Evolutionary conservation across 2,329 filamentous ascomycete species (phyloP).

Genomic region (Nakataea oryzae): DNA sequence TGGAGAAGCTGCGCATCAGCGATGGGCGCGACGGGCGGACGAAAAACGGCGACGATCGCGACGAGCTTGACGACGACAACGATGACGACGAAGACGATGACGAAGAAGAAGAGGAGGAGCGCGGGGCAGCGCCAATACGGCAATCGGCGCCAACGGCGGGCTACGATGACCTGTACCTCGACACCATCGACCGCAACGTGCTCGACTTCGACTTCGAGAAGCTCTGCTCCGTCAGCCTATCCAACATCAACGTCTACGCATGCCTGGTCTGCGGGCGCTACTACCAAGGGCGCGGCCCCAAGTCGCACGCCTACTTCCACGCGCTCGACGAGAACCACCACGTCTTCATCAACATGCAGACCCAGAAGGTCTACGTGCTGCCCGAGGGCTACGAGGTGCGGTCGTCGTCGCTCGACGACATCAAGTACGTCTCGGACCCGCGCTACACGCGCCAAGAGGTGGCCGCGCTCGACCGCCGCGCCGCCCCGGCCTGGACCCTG

Average conservation of each 20-base stretch:
- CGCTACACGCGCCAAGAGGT: slow-evolving; percentile 75
- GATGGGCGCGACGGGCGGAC: neutral
- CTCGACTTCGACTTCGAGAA: slow-evolving; percentile 99
- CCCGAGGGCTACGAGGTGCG: slow-evolving; percentile 96
- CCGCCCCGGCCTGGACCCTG: slow-evolving; percentile 62
- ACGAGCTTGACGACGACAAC: slow-evolving; percentile 11
- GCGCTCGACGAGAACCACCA: slow-evolving; percentile 91
- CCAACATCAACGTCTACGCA: slow-evolving; percentile 98
- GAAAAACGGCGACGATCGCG: slow-evolving; percentile 11
- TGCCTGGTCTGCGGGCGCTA: slow-evolving; percentile 98
- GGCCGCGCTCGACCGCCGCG: slow-evolving; percentile 57
- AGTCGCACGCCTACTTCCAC: slow-evolving; percentile 96
- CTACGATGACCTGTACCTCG: slow-evolving; percentile 92
- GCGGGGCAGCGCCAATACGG: slow-evolving; percentile 40
- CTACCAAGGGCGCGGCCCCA: slow-evolving; percentile 85
- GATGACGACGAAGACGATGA: slow-evolving; percentile 24
- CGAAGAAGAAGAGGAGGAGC: slow-evolving; percentile 28
- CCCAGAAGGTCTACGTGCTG: slow-evolving; percentile 80
- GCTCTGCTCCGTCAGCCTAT: slow-evolving; percentile 88
- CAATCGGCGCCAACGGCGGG: slow-evolving; percentile 75
- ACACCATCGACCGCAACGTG: slow-evolving; percentile 87
- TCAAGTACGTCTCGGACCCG: slow-evolving; percentile 95
- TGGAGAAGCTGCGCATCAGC: neutral
- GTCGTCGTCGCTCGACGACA: slow-evolving; percentile 90
- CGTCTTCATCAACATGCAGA: slow-evolving; percentile 96